Evolutionary conservation across 2,329 filamentous ascomycete species (phyloP), one percentile per base, ranked within the genome.

Genomic region (Alternaria panax): DNA sequence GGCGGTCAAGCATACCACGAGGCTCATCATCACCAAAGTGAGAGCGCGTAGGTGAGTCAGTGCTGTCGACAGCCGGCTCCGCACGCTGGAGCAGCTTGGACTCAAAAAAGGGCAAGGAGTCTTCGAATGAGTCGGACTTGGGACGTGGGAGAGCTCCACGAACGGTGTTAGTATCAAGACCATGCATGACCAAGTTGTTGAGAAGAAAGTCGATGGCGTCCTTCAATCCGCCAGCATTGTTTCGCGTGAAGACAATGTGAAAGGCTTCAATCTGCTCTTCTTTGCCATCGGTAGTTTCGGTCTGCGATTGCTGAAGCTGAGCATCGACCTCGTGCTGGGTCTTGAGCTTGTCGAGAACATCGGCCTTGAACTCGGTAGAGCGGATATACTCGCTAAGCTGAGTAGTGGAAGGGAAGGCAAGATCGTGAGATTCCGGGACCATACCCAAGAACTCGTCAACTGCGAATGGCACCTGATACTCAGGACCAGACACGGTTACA

Each of bases 91-190:
- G 86, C 45, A 99, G 86, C 81, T 97, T 98, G 2, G 94, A 97
- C 76, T 97, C 92, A 74, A 99, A 99, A 82, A 93, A 98, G 57
- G 93, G 94, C 52, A 98, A 85, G 7, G 94, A 96, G 71, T 99
- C 94, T 77, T 99, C 95, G 66, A 99, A 99, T 0, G 95, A 97
- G 78, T 99, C 95, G 1, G 95, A 98, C 82, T 98, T 97, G 64
- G 95, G 95, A n/a, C 95, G 91, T 20, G 94, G 93, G 66, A 98
- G 95, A n/a, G 92, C 90, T 52, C 95, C 95, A 78, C 96, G 96
- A 72, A 98, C 89, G 41, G 93, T 89, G 57, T 67, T 77, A 27
- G 87, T 91, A 71, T 98, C 92, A n/a, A 97, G 87, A n/a, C 92
- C 91, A 46, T 93, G 90, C 43, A 92, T 90, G 27, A 96, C 91